Evolutionary conservation across 2,329 filamentous ascomycete genomes (phyloP).

Genomic region (Colletotrichum trifolii): DNA sequence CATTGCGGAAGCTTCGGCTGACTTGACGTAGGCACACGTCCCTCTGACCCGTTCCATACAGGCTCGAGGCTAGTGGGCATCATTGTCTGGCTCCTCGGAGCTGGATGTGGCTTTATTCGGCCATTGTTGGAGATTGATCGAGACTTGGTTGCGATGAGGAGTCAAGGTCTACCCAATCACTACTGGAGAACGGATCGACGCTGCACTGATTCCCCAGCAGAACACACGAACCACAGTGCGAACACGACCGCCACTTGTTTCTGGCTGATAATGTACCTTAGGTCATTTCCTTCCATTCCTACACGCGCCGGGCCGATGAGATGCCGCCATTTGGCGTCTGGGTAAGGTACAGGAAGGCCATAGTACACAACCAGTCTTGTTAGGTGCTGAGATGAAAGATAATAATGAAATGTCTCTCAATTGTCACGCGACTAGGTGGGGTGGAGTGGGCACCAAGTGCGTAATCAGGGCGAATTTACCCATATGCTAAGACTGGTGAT

Average conservation of each 20-base stretch:
- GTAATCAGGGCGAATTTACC: no score
- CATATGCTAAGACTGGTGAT: no score
- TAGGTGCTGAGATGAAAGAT: slow-evolving; percentile 13
- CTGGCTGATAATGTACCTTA: slow-evolving; percentile 39
- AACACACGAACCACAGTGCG: slow-evolving; percentile 17
- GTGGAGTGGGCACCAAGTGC: no score
- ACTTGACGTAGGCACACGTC: slow-evolving; percentile 6
- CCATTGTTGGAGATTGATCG: slow-evolving; percentile 8
- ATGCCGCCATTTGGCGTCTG: slow-evolving; percentile 30
- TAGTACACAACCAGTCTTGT: slow-evolving; percentile 19
- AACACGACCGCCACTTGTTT: slow-evolving; percentile 28
- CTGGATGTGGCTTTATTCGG: not conserved
- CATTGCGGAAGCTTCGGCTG: not conserved
- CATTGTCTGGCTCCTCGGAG: not conserved
- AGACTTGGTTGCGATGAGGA: slow-evolving; percentile 7
- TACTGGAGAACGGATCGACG: slow-evolving; percentile 25
- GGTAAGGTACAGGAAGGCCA: slow-evolving; percentile 33
- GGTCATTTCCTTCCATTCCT: slow-evolving; percentile 33
- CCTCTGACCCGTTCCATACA: not conserved
- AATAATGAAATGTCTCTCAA: no score
- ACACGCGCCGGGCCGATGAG: slow-evolving; percentile 28
- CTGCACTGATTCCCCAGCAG: slow-evolving; percentile 36
- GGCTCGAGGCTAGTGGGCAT: not conserved
- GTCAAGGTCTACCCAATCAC: slow-evolving; percentile 32
- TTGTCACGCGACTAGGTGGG: no score